A percentile compares a stretch with the other conserved stretches of the same genome.
These are phyloP conservation scores for Globisporangium apiculatum DNA, from an alignment of 352 stramenopile genomes.

Conservation along the genomic window DNA sequence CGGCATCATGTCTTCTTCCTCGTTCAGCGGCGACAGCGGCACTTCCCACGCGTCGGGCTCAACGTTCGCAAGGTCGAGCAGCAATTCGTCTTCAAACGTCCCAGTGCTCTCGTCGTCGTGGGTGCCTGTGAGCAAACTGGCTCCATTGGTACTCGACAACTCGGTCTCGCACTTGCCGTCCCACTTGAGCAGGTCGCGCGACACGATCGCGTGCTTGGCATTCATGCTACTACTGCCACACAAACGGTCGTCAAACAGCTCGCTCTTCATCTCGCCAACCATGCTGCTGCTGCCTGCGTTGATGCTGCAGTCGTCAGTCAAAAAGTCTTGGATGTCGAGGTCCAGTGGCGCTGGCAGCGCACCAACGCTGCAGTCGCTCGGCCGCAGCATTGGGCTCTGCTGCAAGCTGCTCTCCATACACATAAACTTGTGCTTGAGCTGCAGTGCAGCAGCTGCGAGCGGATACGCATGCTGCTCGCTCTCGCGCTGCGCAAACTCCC, in stretches of 20 bases:
- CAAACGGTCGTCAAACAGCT: constrained; percentile 30
- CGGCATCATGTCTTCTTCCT: constrained; percentile 78
- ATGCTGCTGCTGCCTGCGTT: constrained; percentile 19
- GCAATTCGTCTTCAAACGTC: constrained; percentile 59
- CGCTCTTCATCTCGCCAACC: constrained; percentile 23
- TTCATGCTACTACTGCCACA: constrained; percentile 16
- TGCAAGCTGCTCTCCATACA: constrained; percentile 14
- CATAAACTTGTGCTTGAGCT: constrained; percentile 44
- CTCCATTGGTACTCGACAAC: constrained; percentile 14
- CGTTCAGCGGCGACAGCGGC: constrained; percentile 74
- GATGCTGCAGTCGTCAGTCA: constrained; percentile 72
- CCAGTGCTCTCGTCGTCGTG: background rate
- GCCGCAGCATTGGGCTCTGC: constrained; percentile 16
- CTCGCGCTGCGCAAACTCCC: constrained; percentile 33
- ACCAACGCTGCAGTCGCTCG: constrained; percentile 15
- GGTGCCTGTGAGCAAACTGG: constrained; percentile 9
- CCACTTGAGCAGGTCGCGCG: constrained; percentile 64
- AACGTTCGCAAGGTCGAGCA: constrained; percentile 66
- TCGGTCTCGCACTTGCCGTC: constrained; percentile 24
- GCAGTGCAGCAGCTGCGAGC: constrained; percentile 25
- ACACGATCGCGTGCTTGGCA: constrained; percentile 55
- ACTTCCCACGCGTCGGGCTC: constrained; percentile 74
- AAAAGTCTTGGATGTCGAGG: constrained; percentile 75
- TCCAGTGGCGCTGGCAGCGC: constrained; percentile 25
- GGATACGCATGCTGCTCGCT: constrained; percentile 30